phyloP scores from a whole-genome alignment of 352 stramenopile species.

The Phytopythium boreale region DNA sequence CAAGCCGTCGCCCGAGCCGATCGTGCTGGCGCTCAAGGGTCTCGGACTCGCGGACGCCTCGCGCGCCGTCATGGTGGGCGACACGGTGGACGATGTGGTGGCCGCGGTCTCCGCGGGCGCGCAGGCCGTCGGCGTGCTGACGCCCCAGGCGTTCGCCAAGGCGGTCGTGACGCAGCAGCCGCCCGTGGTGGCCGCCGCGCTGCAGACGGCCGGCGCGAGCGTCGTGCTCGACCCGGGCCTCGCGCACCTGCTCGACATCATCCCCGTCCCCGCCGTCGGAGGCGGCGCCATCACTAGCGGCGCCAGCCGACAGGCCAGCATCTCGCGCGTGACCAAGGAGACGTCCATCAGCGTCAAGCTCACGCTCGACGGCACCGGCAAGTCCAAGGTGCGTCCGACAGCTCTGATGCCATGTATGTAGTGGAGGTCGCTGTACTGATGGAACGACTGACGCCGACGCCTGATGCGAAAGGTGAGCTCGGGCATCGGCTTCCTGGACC shows the following conservation, averaged over 20 bases:
- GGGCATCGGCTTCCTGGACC: conserved; percentile 92
- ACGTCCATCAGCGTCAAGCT: conserved; percentile 91
- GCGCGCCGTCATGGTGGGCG: conserved; percentile 91
- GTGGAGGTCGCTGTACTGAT: background rate
- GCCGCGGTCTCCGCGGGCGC: conserved; percentile 77
- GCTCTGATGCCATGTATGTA: background rate
- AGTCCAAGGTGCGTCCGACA: conserved; percentile 40
- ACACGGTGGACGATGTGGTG: conserved; percentile 96
- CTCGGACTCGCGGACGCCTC: conserved; percentile 68
- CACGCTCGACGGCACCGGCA: conserved; percentile 86
- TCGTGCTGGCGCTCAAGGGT: conserved; percentile 79
- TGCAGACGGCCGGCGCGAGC: conserved; percentile 56
- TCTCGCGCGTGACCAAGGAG: conserved; percentile 91
- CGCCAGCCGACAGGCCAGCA: conserved; percentile 30
- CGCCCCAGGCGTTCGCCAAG: conserved; percentile 81
- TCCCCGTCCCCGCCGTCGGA: conserved; percentile 23
- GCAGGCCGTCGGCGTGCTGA: conserved; percentile 82
- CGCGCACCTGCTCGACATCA: conserved; percentile 78
- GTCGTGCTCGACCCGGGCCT: conserved; percentile 73
- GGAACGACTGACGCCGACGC: too few species aligned
- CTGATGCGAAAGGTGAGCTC: conserved; percentile 57
- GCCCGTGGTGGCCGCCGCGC: conserved; percentile 38
- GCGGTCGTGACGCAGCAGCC: conserved; percentile 60
- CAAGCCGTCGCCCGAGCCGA: conserved; percentile 92
- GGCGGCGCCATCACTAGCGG: conserved; percentile 1